phyloP scores from a whole-genome alignment of 208 protist species.

The Trypanosoma grayi region DNA sequence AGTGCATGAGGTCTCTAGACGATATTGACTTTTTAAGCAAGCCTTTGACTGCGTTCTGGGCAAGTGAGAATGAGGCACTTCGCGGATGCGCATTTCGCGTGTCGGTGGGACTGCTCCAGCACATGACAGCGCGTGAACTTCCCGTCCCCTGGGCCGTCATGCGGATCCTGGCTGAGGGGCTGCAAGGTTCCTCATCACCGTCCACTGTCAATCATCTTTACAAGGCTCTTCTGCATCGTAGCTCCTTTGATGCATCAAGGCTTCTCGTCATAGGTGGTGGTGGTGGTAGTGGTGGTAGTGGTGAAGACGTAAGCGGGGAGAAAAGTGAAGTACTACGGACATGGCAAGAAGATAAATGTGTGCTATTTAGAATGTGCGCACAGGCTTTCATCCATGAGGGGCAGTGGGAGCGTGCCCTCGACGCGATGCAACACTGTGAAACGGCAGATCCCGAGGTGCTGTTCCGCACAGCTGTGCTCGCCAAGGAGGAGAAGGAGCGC shows the following conservation, averaged over 20 bases:
- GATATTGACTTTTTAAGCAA: conserved; percentile 21
- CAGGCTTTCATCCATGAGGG: conserved; percentile 7
- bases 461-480: conserved; percentile 8
- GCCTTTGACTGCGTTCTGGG: conserved; percentile 2
- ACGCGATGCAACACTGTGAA: conserved; percentile 13
- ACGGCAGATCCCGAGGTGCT: conserved; percentile 1
- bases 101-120: background rate
- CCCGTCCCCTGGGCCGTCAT: conserved; percentile 9
- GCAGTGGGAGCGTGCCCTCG: conserved; percentile 16
- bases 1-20: conserved; percentile 3
- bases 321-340: background rate
- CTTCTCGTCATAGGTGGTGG: background rate
- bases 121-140: conserved; percentile 5
- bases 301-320: background rate
- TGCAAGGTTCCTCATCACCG: background rate
- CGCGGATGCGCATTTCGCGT: conserved; percentile 4
- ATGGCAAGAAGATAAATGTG: conserved; percentile 3
- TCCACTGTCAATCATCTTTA: conserved; percentile 9
- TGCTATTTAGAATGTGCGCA: conserved; percentile 12
- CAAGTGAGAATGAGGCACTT: background rate
- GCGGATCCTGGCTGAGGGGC: conserved; percentile 11
- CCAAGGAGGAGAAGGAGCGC: conserved; percentile 10
- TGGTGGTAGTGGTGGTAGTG: background rate
- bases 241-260: background rate
- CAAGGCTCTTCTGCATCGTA: background rate